Evolutionary conservation across 1,139 yeast species (phyloP).

Genomic region (Suhomyces chickasaworum): DNA sequence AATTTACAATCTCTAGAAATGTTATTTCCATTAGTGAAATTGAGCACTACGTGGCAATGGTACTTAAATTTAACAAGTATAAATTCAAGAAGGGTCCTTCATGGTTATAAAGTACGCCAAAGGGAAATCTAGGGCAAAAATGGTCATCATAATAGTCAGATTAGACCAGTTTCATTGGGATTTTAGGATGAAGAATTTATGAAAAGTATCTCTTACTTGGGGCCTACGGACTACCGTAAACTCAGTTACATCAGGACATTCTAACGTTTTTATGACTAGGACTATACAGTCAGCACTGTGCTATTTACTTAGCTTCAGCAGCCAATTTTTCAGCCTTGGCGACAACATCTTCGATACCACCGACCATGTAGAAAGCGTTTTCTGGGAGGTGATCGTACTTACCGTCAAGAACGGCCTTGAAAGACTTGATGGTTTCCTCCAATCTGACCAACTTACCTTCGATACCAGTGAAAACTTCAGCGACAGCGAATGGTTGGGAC

Average conservation of each 20-base stretch:
- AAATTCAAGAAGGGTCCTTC: too few relatives aligned
- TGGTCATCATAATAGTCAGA: too few relatives aligned
- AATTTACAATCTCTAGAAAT: too few relatives aligned
- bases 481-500: conserved; percentile 99
- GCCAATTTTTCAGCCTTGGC: conserved; percentile 99
- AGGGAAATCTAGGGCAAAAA: too few relatives aligned
- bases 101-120: too few relatives aligned
- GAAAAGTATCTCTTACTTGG: too few relatives aligned
- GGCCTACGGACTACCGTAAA: background rate
- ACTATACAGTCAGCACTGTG: conserved; percentile 6
- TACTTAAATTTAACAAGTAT: too few relatives aligned
- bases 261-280: conserved; percentile 11
- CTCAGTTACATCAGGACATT: conserved; percentile 5
- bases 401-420: conserved; percentile 97
- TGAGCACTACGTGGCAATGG: too few relatives aligned
- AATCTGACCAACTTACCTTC: conserved; percentile 97
- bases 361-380: conserved; percentile 99
- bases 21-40: too few relatives aligned
- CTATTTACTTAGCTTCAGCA: conserved; percentile 75
- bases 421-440: conserved; percentile 90
- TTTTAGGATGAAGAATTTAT: too few relatives aligned
- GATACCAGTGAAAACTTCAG: conserved; percentile 99
- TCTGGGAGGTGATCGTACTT: conserved; percentile 99
- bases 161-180: too few relatives aligned
- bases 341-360: conserved; percentile 97